phyloP scores from a whole-genome alignment of 2,329 filamentous ascomycete genomes.

The Fusarium sp. region DNA sequence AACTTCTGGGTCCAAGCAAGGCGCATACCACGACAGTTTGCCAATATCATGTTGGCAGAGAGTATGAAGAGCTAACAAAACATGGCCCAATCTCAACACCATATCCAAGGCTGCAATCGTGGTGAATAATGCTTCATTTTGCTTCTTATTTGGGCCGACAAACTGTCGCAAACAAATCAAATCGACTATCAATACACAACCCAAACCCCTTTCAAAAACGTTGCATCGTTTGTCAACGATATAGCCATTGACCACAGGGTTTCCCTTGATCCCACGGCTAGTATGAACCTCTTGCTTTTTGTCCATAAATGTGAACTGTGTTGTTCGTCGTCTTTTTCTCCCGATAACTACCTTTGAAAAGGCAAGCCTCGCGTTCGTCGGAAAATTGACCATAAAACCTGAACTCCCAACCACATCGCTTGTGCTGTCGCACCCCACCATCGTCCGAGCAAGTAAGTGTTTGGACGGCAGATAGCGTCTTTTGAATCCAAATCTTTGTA shows the following conservation, averaged over 20 bases:
- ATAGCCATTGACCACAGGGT: slow-evolving; percentile 4
- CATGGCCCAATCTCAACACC: not conserved
- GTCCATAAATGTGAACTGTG: slow-evolving; percentile 26
- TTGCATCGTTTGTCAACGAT: slow-evolving; percentile 8
- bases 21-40: not conserved
- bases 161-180: slow-evolving; percentile 16
- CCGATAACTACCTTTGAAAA: slow-evolving; percentile 11
- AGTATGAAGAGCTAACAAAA: not conserved
- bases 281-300: slow-evolving; percentile 30
- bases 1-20: not conserved
- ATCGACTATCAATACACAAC: slow-evolving; percentile 33
- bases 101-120: not conserved
- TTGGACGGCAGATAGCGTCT: slow-evolving; percentile 33
- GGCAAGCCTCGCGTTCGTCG: slow-evolving; percentile 19
- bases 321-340: slow-evolving; percentile 19
- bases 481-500: slow-evolving; percentile 37
- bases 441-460: slow-evolving; percentile 25
- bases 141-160: slow-evolving; percentile 15
- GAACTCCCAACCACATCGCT: slow-evolving; percentile 45
- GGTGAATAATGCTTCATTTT: slow-evolving; percentile 21
- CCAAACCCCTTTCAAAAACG: slow-evolving; percentile 9
- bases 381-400: slow-evolving; percentile 37
- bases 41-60: not conserved
- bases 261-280: slow-evolving; percentile 12
- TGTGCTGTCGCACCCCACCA: slow-evolving; percentile 37